Evolutionary conservation across 208 protist species (phyloP), one percentile per base, ranked within the genome.

Genomic region (Trypanosoma theileri): DNA sequence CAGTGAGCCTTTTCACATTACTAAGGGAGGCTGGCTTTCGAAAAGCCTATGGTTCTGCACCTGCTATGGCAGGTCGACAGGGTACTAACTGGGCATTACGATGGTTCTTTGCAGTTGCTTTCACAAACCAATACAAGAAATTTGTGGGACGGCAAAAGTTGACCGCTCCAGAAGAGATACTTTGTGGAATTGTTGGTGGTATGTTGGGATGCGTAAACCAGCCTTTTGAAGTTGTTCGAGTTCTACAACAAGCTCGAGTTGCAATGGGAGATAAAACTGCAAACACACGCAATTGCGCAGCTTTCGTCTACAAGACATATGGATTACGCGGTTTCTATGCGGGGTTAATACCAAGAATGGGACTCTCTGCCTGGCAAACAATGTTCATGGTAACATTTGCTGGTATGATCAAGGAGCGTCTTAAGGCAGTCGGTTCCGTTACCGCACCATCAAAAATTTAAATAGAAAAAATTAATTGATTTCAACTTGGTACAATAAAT

Each of bases 211-310:
- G 75, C 53, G 56, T 75, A 21, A 85, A 85, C 61, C 79, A 85
- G 26, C 79, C 79, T 16, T 85, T 85, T 64, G 79, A 85, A 28
- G 79, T 85, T 1, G n/a, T 75, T 40, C 68, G 79, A n/a, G 73
- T 85, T 35, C 59, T 79, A 54, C 69, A 75, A 55, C 79, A 85
- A 53, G 61, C 75, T 17, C 55, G 63, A 14, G 48, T 46, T 14
- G 67, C 56, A 22, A 41, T 54, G 13, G 69, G 73, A 42, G 73
- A 77, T 41, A 26, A 51, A 40, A 48, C 16, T 46, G 61, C 70
- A 42, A 71, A 55, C 17, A 59, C 66, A 14, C 42, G 58, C 40
- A 65, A 48, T 52, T 64, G 53, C 40, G 60, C 59, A 22, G n/a
- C 45, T 14, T 60, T 59, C 45, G 66, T 81, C 1, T 81, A 81